Evolutionary conservation across 139 green algal genomes (phyloP).

Genomic region (Coelastrella sp.): DNA sequence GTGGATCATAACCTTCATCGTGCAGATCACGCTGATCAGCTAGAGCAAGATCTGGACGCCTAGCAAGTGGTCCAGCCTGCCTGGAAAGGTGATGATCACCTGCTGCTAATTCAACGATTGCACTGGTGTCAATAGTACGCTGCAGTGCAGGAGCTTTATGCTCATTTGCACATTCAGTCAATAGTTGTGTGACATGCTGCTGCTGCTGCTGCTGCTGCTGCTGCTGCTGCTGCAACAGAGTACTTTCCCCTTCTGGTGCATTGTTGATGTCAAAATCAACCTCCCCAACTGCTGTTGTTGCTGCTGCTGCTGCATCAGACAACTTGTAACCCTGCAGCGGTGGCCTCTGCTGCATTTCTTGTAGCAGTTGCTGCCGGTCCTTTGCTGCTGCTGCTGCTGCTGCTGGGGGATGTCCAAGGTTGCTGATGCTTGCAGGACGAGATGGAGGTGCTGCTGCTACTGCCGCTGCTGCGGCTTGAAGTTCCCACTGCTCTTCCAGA

Average conservation of each 20-base stretch:
- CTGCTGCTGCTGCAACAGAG: not conserved
- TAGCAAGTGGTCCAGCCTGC: no score
- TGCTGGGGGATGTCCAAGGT: not conserved
- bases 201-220: not conserved
- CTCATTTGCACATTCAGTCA: not conserved
- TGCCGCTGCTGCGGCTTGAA: not conserved
- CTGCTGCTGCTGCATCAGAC: not conserved
- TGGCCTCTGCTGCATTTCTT: not conserved
- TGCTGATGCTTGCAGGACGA: not conserved
- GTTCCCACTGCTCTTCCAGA: constrained; percentile 22
- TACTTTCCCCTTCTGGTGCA: not conserved
- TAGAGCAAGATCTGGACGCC: no score
- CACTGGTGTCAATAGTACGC: not conserved
- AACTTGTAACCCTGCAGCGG: not conserved
- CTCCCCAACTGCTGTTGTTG: not conserved
- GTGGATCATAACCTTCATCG: no score
- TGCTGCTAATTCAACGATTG: not conserved
- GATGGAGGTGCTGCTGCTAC: not conserved
- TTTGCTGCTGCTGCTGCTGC: constrained; percentile 3
- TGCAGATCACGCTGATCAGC: no score
- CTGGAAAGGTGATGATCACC: not conserved
- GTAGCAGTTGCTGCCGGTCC: not conserved
- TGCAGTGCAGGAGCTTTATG: no score
- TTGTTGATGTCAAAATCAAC: not conserved
- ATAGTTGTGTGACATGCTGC: not conserved